Conservation (phyloP, 108 stramenopile genomes). For the Skeletonema menzelii region DNA sequence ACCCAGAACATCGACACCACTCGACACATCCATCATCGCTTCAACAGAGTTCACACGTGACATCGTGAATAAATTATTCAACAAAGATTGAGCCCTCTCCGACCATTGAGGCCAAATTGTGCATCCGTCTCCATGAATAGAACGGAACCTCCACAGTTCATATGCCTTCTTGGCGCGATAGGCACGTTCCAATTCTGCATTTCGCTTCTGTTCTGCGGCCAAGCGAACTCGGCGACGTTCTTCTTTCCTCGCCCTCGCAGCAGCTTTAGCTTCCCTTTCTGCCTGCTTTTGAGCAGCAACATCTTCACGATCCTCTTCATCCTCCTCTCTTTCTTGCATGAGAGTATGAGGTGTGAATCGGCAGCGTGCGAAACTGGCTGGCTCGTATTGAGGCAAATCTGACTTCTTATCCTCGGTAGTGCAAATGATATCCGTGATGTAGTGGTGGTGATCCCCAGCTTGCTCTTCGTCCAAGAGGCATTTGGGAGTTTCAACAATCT, state of each 20-base stretch:
- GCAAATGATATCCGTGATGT: conserved; percentile 34
- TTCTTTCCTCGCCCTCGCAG: conserved; percentile 10
- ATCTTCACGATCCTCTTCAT: conserved; percentile 19
- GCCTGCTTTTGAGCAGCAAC: conserved; percentile 23
- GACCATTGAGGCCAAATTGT: conserved; percentile 40
- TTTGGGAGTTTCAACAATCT: conserved; percentile 28
- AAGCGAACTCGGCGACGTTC: conserved; percentile 18
- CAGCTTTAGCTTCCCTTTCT: conserved; percentile 3
- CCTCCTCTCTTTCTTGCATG: conserved; percentile 14
- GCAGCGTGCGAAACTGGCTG: conserved; percentile 42
- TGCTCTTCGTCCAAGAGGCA: conserved; percentile 38
- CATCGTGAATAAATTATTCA: conserved; percentile 28
- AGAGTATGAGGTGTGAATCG: conserved; percentile 28
- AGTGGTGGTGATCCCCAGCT: neutral
- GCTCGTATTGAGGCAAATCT: conserved; percentile 39
- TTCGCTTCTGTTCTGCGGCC: conserved; percentile 35
- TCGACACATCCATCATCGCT: neutral
- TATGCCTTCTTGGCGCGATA: conserved; percentile 34
- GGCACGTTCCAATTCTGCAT: conserved; percentile 31
- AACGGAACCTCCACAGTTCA: conserved; percentile 42
- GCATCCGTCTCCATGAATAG: conserved; percentile 44
- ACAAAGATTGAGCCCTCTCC: conserved; percentile 15
- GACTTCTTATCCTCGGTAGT: conserved; percentile 27
- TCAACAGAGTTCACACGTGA: conserved; percentile 13
- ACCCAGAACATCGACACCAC: neutral